Evolutionary conservation across 2,329 filamentous ascomycete species (phyloP).

Genomic region (Arthroderma sp.): DNA sequence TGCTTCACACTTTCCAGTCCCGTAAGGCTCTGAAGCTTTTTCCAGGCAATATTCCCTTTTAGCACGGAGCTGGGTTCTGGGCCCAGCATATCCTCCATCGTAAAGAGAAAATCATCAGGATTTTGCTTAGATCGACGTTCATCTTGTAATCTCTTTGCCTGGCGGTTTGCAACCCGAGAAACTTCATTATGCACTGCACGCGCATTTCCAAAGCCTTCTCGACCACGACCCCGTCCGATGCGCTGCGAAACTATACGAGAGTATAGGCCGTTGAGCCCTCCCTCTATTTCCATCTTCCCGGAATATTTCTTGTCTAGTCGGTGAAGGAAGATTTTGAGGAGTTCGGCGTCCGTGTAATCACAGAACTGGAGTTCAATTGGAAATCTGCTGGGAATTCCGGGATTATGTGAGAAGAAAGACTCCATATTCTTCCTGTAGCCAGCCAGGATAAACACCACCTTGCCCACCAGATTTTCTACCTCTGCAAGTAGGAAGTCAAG

Average conservation of each 20-base stretch:
- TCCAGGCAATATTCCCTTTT: too few species aligned
- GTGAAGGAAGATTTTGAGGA: constrained; percentile 50
- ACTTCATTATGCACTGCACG: constrained; percentile 53
- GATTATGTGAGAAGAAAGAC: constrained; percentile 61
- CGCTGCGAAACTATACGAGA: constrained; percentile 51
- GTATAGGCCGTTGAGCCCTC: constrained; percentile 48
- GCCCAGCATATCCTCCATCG: constrained; percentile 58
- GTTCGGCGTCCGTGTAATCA: constrained; percentile 56
- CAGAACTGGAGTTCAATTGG: constrained; percentile 53
- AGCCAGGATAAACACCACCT: constrained; percentile 59
- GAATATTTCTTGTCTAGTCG: constrained; percentile 43
- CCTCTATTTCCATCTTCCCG: constrained; percentile 47
- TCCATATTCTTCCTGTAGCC: constrained; percentile 69
- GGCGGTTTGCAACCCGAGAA: constrained; percentile 48
- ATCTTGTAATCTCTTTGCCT: constrained; percentile 43
- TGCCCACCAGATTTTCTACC: constrained; percentile 58
- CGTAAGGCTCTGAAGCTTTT: constrained; percentile 44
- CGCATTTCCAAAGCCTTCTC: constrained; percentile 62
- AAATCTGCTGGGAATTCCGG: constrained; percentile 57
- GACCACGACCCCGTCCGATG: constrained; percentile 50
- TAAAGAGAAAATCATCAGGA: constrained; percentile 49
- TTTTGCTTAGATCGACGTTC: constrained; percentile 39
- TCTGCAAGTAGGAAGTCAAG: constrained; percentile 61
- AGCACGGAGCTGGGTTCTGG: constrained; percentile 53
- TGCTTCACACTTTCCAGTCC: constrained; percentile 53